Conservation (phyloP, 2,329 filamentous ascomycete genomes). For the Curvularia lunata region DNA sequence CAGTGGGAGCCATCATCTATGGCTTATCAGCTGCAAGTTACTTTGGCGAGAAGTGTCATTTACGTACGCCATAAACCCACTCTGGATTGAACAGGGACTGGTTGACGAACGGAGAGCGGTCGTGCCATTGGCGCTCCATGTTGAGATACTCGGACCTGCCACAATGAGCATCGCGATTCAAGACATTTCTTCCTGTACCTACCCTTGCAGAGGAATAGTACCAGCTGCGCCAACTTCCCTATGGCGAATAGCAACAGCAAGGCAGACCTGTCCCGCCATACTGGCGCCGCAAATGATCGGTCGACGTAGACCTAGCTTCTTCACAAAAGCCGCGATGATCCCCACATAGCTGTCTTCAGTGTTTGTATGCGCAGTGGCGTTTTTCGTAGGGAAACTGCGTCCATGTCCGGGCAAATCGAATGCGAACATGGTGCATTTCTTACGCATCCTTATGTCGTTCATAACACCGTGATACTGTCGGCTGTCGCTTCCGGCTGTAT, state of each 20-base stretch:
- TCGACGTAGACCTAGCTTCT: slow-evolving; percentile 52
- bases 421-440: slow-evolving; percentile 58
- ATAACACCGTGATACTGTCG: slow-evolving; percentile 61
- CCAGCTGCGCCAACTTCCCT: slow-evolving; percentile 57
- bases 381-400: slow-evolving; percentile 54
- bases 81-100: slow-evolving; percentile 57
- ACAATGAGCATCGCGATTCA: slow-evolving; percentile 15
- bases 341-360: slow-evolving; percentile 57
- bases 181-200: slow-evolving; percentile 9
- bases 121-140: slow-evolving; percentile 55
- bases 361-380: slow-evolving; percentile 56
- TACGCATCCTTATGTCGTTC: slow-evolving; percentile 56
- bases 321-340: slow-evolving; percentile 55
- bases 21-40: slow-evolving; percentile 5
- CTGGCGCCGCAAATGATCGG: slow-evolving; percentile 58
- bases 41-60: not conserved
- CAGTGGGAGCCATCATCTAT: slow-evolving; percentile 56
- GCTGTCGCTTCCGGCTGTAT: slow-evolving; percentile 56
- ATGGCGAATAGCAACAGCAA: slow-evolving; percentile 56
- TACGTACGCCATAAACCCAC: slow-evolving; percentile 55
- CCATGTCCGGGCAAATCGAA: slow-evolving; percentile 60
- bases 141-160: slow-evolving; percentile 49
- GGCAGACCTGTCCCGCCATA: slow-evolving; percentile 59
- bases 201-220: slow-evolving; percentile 56
- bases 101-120: slow-evolving; percentile 56